Percentiles rank a stretch among this genome's conserved stretches.
These are phyloP conservation scores for Mallotus repandus DNA, from an alignment of 441 rosid genomes.

Conservation along the genomic window DNA sequence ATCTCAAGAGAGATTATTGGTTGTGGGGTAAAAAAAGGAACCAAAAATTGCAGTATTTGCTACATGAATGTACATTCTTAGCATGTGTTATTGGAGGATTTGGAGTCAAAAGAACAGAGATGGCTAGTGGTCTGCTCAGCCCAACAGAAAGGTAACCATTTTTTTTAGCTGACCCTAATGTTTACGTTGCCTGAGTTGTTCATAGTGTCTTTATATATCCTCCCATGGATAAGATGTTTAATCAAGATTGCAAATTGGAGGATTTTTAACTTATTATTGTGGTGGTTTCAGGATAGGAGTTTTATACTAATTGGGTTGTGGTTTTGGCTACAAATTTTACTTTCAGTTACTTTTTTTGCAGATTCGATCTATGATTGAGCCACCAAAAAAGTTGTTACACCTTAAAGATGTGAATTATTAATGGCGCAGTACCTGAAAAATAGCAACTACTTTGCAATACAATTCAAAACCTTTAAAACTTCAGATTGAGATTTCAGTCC, in stretches of 20 bases:
- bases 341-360: constrained; percentile 84
- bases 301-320: constrained; percentile 66
- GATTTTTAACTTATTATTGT: constrained; percentile 55
- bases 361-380: constrained; percentile 73
- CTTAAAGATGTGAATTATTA: constrained; percentile 46
- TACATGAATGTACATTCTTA: constrained; percentile 60
- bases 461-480: constrained; percentile 74
- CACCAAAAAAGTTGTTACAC: constrained; percentile 45
- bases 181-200: constrained; percentile 68
- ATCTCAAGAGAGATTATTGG: constrained; percentile 71
- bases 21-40: constrained; percentile 67
- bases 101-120: constrained; percentile 63
- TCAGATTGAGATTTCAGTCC: constrained; percentile 83
- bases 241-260: too few relatives aligned
- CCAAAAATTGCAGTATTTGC: constrained; percentile 58
- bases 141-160: constrained; percentile 37
- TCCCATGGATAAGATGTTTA: constrained; percentile 88
- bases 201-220: constrained; percentile 54
- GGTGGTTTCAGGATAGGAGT: constrained; percentile 94
- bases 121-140: constrained; percentile 43
- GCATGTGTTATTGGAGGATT: constrained; percentile 59
- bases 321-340: constrained; percentile 69
- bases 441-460: constrained; percentile 80
- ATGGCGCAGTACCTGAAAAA: constrained; percentile 52
- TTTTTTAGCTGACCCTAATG: constrained; percentile 57